These are phyloP conservation scores for Podaxis mareebaensis DNA, from an alignment of 768 basidiomycete genomes.

Conservation along the genomic window DNA sequence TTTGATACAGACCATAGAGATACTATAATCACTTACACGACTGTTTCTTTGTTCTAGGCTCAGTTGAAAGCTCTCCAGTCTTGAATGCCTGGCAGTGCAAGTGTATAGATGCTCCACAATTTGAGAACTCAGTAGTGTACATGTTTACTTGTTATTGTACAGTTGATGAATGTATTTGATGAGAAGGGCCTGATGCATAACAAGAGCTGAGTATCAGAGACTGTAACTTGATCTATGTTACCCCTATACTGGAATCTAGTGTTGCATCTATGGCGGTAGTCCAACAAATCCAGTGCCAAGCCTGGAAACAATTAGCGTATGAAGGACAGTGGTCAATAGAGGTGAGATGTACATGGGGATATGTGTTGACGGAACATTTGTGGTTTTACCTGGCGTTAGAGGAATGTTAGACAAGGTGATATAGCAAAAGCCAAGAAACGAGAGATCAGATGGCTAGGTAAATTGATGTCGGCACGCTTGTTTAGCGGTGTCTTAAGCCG, in stretches of 20 bases:
- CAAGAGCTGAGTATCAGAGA: neutral
- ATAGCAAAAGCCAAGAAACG: neutral
- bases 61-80: conserved; percentile 29
- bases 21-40: neutral
- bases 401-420: neutral
- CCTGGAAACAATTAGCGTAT: neutral
- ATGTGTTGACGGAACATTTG: neutral
- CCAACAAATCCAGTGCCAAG: neutral
- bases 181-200: neutral
- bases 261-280: neutral
- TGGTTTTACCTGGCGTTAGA: conserved; percentile 2
- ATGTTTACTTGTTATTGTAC: neutral
- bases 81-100: neutral
- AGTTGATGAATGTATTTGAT: neutral
- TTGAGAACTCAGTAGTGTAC: neutral
- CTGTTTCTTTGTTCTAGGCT: conserved; percentile 18
- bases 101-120: neutral
- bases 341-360: neutral
- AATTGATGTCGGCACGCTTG: conserved; percentile 66
- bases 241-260: neutral
- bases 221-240: neutral
- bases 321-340: neutral
- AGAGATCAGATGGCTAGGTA: conserved; percentile 72
- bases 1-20: conserved; percentile 24
- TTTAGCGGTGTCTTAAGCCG: conserved; percentile 80